Evolutionary conservation across 108 stramenopile species (phyloP).

Genomic region (Schizochytrium sp.): DNA sequence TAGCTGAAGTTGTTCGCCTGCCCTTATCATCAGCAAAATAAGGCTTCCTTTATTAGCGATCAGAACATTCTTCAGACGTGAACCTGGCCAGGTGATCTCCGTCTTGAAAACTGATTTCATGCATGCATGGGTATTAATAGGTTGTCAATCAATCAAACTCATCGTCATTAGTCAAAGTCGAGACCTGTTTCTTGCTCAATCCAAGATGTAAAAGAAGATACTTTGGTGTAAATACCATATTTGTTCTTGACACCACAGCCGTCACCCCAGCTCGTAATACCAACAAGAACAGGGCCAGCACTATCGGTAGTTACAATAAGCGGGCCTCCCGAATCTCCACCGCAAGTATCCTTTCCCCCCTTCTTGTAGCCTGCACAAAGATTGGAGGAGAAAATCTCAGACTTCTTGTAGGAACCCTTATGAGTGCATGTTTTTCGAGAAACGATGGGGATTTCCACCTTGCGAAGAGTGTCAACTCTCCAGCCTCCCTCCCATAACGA

Average conservation of each 20-base stretch:
- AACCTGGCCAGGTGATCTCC: too few species aligned
- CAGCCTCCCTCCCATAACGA: neutral
- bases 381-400: neutral
- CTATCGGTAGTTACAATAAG: neutral
- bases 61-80: too few species aligned
- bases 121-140: too few species aligned
- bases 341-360: constrained; percentile 15
- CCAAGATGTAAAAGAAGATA: constrained; percentile 24
- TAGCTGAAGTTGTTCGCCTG: too few species aligned
- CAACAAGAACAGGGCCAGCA: neutral
- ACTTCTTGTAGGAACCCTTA: neutral
- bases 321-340: constrained; percentile 37
- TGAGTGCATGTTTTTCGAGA: neutral
- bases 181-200: neutral
- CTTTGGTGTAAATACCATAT: constrained; percentile 33
- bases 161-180: neutral
- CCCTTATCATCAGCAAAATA: too few species aligned
- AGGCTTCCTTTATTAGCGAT: too few species aligned
- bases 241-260: constrained; percentile 14
- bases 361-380: constrained; percentile 43
- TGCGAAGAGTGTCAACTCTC: neutral
- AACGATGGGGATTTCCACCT: constrained; percentile 2
- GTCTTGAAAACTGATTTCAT: too few species aligned
- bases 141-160: too few species aligned
- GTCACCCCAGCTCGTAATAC: neutral